A percentile compares a stretch with the other conserved stretches of the same genome.
phyloP scores from a whole-genome alignment of 768 basidiomycete genomes.

The Hirschioporus abietinus region DNA sequence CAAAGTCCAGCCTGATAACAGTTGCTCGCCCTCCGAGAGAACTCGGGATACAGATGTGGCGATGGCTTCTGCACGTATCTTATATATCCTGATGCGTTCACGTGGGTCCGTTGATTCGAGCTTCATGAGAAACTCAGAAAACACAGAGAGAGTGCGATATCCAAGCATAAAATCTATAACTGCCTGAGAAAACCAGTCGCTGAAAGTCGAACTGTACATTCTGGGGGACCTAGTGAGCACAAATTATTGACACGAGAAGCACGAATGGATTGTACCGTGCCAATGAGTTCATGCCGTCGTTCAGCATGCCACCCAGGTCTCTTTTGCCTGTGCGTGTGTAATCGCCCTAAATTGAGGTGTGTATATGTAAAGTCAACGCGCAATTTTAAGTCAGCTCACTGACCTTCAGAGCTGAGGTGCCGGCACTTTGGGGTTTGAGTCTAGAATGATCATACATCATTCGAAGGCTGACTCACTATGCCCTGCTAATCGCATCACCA shows the following conservation, averaged over 20 bases:
- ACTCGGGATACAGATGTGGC: slow-evolving; percentile 81
- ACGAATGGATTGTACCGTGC: slow-evolving; percentile 47
- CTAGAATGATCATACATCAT: slow-evolving; percentile 7
- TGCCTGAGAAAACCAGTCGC: slow-evolving; percentile 96
- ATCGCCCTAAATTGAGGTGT: slow-evolving; percentile 51
- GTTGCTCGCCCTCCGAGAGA: slow-evolving; percentile 66
- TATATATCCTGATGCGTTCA: slow-evolving; percentile 81
- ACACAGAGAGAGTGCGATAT: slow-evolving; percentile 79
- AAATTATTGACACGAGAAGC: slow-evolving; percentile 3
- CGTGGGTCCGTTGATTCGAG: slow-evolving; percentile 89
- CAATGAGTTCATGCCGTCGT: slow-evolving; percentile 94
- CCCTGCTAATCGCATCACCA: slow-evolving; percentile 89
- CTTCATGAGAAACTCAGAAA: slow-evolving; percentile 88
- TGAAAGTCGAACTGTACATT: slow-evolving; percentile 84
- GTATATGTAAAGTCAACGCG: slow-evolving; percentile 5
- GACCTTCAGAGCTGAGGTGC: slow-evolving; percentile 94
- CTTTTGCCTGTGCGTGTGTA: slow-evolving; percentile 96
- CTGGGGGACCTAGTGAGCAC: slow-evolving; percentile 27
- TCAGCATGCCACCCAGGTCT: slow-evolving; percentile 84
- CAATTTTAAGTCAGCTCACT: background rate
- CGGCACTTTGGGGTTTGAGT: slow-evolving; percentile 54
- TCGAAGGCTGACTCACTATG: slow-evolving; percentile 51
- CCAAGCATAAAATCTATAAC: slow-evolving; percentile 92
- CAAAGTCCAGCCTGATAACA: slow-evolving; percentile 87
- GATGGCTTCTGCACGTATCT: slow-evolving; percentile 88